Evolutionary conservation across 2,329 filamentous ascomycete species (phyloP).

Genomic region (Diplodia scrobiculata): DNA sequence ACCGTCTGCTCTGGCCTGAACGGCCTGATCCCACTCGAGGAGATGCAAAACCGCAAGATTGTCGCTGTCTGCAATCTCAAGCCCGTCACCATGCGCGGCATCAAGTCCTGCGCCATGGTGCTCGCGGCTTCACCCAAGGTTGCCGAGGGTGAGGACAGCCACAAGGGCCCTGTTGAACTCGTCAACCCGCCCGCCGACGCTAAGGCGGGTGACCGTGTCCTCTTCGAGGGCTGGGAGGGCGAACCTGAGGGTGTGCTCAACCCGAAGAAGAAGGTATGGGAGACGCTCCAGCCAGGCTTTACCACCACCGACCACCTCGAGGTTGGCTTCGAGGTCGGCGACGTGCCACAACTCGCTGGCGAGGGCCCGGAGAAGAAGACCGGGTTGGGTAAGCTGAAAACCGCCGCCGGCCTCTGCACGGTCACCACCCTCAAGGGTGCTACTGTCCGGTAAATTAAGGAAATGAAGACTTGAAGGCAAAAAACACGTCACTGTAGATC

Average conservation of each 20-base stretch:
- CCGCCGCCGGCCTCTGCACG: conserved; percentile 78
- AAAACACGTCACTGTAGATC: conserved; percentile 4
- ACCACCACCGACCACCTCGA: conserved; percentile 79
- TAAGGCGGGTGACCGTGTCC: conserved; percentile 82
- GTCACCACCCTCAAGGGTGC: conserved; percentile 80
- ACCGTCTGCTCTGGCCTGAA: conserved; percentile 98
- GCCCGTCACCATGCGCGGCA: conserved; percentile 97
- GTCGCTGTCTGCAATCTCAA: conserved; percentile 97
- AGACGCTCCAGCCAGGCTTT: conserved; percentile 93
- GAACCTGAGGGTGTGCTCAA: conserved; percentile 92
- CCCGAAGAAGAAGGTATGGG: conserved; percentile 99
- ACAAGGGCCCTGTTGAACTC: conserved; percentile 90
- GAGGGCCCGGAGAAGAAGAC: conserved; percentile 62
- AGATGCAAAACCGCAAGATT: conserved; percentile 96
- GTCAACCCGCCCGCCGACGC: conserved; percentile 78
- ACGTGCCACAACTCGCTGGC: conserved; percentile 74
- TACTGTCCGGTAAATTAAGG: conserved; percentile 68
- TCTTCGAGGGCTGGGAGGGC: conserved; percentile 91
- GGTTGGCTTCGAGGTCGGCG: conserved; percentile 81
- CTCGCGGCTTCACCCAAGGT: conserved; percentile 85
- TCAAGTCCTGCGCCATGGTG: conserved; percentile 84
- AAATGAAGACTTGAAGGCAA: neutral
- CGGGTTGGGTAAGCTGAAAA: conserved; percentile 66
- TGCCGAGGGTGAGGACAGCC: conserved; percentile 77
- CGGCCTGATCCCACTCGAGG: conserved; percentile 84